phyloP scores from a whole-genome alignment of 192 early-diverging fungal genomes.

The Lobulomyces angularis region DNA sequence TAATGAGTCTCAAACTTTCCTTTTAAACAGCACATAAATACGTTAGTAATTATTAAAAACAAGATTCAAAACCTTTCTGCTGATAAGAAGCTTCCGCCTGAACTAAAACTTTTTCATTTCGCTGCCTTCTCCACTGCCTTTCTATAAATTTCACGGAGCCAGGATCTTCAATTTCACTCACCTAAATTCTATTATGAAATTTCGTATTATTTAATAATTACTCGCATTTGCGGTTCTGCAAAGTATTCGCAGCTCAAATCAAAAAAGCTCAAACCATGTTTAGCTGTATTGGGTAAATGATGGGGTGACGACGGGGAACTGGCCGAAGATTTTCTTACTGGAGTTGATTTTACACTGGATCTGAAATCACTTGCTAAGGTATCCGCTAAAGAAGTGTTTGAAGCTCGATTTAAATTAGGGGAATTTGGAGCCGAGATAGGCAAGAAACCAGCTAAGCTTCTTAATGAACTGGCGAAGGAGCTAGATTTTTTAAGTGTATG shows the following conservation, averaged over 20 bases:
- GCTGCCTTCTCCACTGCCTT: conserved; percentile 54
- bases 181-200: conserved; percentile 14
- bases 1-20: background rate
- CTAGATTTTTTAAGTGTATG: too few relatives aligned
- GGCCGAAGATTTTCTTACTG: too few relatives aligned
- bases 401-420: too few relatives aligned
- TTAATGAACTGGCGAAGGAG: too few relatives aligned
- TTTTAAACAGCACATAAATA: background rate
- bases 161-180: conserved; percentile 64
- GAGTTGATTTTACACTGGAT: too few relatives aligned
- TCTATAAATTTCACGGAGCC: conserved; percentile 66
- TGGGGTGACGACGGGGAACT: background rate
- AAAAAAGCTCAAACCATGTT: conserved; percentile 47
- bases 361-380: too few relatives aligned
- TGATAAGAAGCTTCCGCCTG: conserved; percentile 22
- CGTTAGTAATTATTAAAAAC: conserved; percentile 28
- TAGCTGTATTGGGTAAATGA: background rate
- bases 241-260: conserved; percentile 84
- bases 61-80: conserved; percentile 17
- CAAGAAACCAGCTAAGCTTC: too few relatives aligned
- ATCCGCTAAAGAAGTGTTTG: background rate
- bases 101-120: conserved; percentile 51
- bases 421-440: too few relatives aligned
- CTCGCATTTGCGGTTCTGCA: conserved; percentile 72
- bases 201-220: conserved; percentile 1